These are phyloP conservation scores for Drechslerella stenobrocha DNA, from an alignment of 2,329 filamentous ascomycete species.

Conservation along the genomic window DNA sequence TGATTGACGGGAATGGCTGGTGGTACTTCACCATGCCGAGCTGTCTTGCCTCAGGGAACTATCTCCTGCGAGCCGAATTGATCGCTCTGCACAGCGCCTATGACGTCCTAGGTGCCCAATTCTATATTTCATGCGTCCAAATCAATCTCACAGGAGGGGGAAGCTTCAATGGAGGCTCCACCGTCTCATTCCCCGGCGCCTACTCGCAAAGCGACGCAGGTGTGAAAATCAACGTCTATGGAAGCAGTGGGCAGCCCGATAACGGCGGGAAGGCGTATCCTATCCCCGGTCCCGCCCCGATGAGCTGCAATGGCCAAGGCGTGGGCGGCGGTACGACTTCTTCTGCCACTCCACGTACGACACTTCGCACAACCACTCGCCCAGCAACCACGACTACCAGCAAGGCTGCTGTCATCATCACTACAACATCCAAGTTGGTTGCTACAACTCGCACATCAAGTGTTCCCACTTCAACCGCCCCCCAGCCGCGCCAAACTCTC, in stretches of 20 bases:
- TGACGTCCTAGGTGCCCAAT: conserved; percentile 54
- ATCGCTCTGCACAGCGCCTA: conserved; percentile 50
- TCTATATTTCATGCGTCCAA: conserved; percentile 56
- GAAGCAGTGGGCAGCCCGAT: conserved; percentile 39
- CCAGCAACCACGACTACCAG: conserved; percentile 20
- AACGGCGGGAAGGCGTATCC: conserved; percentile 30
- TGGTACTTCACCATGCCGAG: conserved; percentile 56
- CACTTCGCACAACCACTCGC: conserved; percentile 11
- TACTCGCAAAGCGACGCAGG: conserved; percentile 54
- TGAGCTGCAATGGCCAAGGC: conserved; percentile 25
- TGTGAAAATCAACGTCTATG: conserved; percentile 41
- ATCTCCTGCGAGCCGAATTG: conserved; percentile 49
- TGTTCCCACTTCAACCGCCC: conserved; percentile 19
- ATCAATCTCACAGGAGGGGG: conserved; percentile 54
- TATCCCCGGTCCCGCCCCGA: conserved; percentile 33
- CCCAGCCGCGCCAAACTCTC: conserved; percentile 53
- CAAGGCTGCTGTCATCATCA: conserved; percentile 7
- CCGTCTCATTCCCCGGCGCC: conserved; percentile 54
- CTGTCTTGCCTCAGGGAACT: conserved; percentile 54
- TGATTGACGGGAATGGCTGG: conserved; percentile 59
- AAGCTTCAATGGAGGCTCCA: conserved; percentile 26
- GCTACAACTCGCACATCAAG: conserved; percentile 7
- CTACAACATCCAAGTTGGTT: conserved; percentile 10
- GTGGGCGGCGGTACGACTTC: conserved; percentile 15
- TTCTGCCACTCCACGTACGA: conserved; percentile 8